Evolutionary conservation across 2,329 filamentous ascomycete species (phyloP), one percentile per base, ranked within the genome.

Genomic region (Fusarium continuum): DNA sequence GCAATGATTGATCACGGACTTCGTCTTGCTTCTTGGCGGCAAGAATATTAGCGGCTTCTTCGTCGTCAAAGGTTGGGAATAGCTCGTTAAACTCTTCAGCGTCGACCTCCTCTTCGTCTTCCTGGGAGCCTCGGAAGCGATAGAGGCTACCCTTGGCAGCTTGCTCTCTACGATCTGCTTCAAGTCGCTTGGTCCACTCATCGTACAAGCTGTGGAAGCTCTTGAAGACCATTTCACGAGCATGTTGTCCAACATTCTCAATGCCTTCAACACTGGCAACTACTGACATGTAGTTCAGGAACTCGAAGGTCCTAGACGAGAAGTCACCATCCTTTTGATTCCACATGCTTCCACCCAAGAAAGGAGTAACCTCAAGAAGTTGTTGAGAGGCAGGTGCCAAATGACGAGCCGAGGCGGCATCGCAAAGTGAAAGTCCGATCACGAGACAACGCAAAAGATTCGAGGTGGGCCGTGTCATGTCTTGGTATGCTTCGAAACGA

Each of bases 371-470:
- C 6, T 74, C 68, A 35, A 82, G 75, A 17, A 88, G 73, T 23
- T 74, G 66, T 16, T 68, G 61, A 0, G 77, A 75, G 55, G 65
- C 45, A 17, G 61, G 32, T 8, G 83, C 73, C 23, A 61, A 76
- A 74, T 38, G 79, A 68, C 64, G 85, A 77, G 66, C 84, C 65
- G 71, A 79, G 8, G 70, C 64, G 3, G 74, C 69, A 70, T 78
- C 78, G 49, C 82, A 84, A 31, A 96, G 76, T 1, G 86, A 89
- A 26, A 96, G 76, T 4, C 92, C 93, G 57, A 96, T 80, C 65
- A 90, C 86, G 9, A 98, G 79, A 67, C 91, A 91, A 55, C 90
- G 87, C 36, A 98, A 80, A 63, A 97, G 90, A 47, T 90, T 91
- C 38, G 92, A 82, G 10, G 92, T 84, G 5, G 92, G 93, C 38